Evolutionary conservation across 768 basidiomycete genomes (phyloP).

Genomic region (Suillus lakei): DNA sequence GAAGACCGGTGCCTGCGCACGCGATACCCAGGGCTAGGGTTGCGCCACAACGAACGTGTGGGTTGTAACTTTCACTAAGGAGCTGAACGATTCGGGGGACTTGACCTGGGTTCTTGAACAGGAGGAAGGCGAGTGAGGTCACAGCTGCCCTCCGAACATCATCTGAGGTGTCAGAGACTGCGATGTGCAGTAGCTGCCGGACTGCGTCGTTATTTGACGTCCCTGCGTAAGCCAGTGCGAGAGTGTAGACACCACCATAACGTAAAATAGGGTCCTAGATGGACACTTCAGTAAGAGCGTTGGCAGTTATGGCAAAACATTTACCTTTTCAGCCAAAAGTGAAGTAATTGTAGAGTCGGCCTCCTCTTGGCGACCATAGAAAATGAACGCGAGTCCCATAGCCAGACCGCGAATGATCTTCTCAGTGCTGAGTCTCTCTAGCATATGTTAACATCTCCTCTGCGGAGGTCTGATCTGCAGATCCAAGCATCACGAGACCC

Average conservation of each 20-base stretch:
- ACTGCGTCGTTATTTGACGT: conserved; percentile 95
- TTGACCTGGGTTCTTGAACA: conserved; percentile 96
- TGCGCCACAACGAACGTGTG: conserved; percentile 96
- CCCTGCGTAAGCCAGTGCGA: conserved; percentile 95
- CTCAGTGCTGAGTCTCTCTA: conserved; percentile 96
- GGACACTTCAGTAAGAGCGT: conserved; percentile 11
- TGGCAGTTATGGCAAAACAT: conserved; percentile 11
- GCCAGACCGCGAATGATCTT: conserved; percentile 98
- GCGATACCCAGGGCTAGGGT: conserved; percentile 96
- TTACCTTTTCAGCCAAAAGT: conserved; percentile 86
- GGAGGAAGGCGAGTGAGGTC: conserved; percentile 91
- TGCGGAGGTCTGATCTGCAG: conserved; percentile 75
- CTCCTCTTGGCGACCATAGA: conserved; percentile 91
- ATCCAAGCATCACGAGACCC: conserved; percentile 98
- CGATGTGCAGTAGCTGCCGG: conserved; percentile 90
- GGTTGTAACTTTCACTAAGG: conserved; percentile 97
- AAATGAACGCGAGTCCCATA: conserved; percentile 90
- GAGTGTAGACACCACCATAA: conserved; percentile 96
- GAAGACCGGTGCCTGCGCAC: conserved; percentile 89
- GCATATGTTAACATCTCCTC: conserved; percentile 98
- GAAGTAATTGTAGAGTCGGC: conserved; percentile 83
- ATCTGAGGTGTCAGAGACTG: conserved; percentile 97
- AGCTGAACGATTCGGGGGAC: conserved; percentile 97
- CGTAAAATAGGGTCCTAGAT: conserved; percentile 92
- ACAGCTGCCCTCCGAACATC: conserved; percentile 98